These are phyloP conservation scores for Thymus mandschuricus DNA, from an alignment of 257 asterid genomes.

Conservation along the genomic window DNA sequence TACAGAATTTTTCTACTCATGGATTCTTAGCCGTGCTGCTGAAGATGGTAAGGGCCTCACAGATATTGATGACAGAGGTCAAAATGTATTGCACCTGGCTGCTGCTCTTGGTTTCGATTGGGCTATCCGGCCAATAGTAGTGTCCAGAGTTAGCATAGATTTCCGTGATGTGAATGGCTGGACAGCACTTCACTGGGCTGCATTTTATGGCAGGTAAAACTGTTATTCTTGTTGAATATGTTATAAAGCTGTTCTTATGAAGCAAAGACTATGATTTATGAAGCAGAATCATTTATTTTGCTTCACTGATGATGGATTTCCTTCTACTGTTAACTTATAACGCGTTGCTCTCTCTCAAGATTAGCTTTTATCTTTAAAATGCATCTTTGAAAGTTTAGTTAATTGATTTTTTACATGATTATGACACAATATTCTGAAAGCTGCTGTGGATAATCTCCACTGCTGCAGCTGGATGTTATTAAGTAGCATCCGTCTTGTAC, in stretches of 20 bases:
- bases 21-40: conserved; percentile 67
- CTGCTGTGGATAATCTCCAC: conserved; percentile 7
- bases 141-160: conserved; percentile 76
- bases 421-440: conserved; percentile 19
- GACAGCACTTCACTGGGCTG: conserved; percentile 99
- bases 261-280: background rate
- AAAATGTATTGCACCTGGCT: conserved; percentile 87
- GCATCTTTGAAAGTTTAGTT: conserved; percentile 9
- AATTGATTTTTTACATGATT: conserved; percentile 18
- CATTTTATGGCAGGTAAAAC: conserved; percentile 83
- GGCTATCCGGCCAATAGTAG: conserved; percentile 74
- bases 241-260: background rate
- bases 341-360: conserved; percentile 18
- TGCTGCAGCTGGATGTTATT: conserved; percentile 27
- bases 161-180: conserved; percentile 95
- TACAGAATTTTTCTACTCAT: conserved; percentile 65
- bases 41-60: conserved; percentile 68
- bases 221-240: background rate
- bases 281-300: conserved; percentile 13
- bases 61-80: conserved; percentile 72
- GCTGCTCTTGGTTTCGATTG: conserved; percentile 96
- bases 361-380: conserved; percentile 8
- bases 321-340: background rate
- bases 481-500: conserved; percentile 12
- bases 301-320: conserved; percentile 18